Conservation (phyloP, 306 rosid genomes). For the Dryas alaskensis region DNA sequence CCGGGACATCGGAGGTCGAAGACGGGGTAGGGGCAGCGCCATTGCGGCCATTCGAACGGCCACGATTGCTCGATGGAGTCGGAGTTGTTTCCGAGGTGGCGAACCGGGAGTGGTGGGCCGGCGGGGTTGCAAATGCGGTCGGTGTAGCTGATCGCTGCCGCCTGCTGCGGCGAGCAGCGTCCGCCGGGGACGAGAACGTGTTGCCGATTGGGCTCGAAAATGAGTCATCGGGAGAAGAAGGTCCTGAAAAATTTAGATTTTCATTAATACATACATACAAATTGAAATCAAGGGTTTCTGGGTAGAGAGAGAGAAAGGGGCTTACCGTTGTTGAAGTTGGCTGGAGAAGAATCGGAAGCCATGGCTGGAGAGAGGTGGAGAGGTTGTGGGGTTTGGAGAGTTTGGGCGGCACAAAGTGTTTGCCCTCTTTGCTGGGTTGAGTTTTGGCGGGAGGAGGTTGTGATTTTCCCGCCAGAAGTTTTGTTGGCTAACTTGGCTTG, state of each 20-base stretch:
- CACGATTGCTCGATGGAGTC: constrained; percentile 43
- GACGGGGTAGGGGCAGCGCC: constrained; percentile 56
- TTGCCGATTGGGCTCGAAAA: constrained; percentile 82
- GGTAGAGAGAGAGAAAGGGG: constrained; percentile 11
- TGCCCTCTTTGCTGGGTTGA: background rate
- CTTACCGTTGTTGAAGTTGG: constrained; percentile 55
- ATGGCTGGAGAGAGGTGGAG: constrained; percentile 32
- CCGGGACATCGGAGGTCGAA: constrained; percentile 64
- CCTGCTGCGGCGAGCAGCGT: constrained; percentile 36
- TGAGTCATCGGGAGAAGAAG: constrained; percentile 84
- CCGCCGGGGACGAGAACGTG: constrained; percentile 67
- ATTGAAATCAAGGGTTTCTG: background rate
- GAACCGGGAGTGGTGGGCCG: constrained; percentile 54
- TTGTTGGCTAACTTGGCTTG: background rate
- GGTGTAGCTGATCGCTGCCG: constrained; percentile 63
- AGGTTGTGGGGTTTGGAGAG: background rate
- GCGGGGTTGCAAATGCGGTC: constrained; percentile 53
- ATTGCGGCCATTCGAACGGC: constrained; percentile 28
- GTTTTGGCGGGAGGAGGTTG: constrained; percentile 40
- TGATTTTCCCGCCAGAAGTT: constrained; percentile 15
- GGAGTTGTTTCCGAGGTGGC: constrained; percentile 70
- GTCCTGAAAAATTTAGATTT: constrained; percentile 38
- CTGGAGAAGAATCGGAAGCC: constrained; percentile 82
- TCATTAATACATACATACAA: background rate
- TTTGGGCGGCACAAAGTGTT: background rate